These are phyloP conservation scores for Trametes sp. DNA, from an alignment of 1,284 basidiomycete genomes.

Conservation along the genomic window DNA sequence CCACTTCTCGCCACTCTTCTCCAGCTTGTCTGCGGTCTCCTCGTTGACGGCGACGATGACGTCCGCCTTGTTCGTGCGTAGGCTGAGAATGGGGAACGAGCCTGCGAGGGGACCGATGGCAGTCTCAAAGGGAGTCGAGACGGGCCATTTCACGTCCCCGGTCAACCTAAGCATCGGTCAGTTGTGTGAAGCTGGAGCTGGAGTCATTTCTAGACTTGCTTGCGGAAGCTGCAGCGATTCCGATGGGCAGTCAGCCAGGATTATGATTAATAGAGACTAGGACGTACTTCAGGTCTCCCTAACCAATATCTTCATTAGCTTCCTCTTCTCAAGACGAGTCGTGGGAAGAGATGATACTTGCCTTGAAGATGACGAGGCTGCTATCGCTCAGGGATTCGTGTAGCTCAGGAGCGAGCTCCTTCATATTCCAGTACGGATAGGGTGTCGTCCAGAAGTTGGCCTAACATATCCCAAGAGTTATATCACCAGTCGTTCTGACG, in stretches of 20 bases:
- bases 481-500: not conserved
- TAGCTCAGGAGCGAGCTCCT: slow-evolving; percentile 64
- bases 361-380: slow-evolving; percentile 92
- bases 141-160: slow-evolving; percentile 90
- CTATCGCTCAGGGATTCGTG: slow-evolving; percentile 68
- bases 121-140: slow-evolving; percentile 78
- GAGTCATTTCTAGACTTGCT: slow-evolving; percentile 56
- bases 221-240: slow-evolving; percentile 68
- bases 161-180: slow-evolving; percentile 67
- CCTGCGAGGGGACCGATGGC: slow-evolving; percentile 87
- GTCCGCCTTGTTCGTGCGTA: slow-evolving; percentile 97
- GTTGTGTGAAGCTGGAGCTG: slow-evolving; percentile 40
- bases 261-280: not conserved
- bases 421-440: slow-evolving; percentile 85
- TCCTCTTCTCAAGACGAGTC: not conserved
- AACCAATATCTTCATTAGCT: too few species aligned
- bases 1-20: slow-evolving; percentile 79
- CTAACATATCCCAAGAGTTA: slow-evolving; percentile 12
- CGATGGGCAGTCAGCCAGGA: not conserved
- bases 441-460: slow-evolving; percentile 87
- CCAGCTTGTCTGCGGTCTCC: slow-evolving; percentile 71
- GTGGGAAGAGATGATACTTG: slow-evolving; percentile 27
- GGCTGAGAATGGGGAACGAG: slow-evolving; percentile 81
- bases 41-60: slow-evolving; percentile 84
- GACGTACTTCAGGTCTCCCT: slow-evolving; percentile 88